Percentiles rank a stretch among this genome's conserved stretches.
Conservation (phyloP, 768 basidiomycete genomes). For the Auricularia heimuer region DNA sequence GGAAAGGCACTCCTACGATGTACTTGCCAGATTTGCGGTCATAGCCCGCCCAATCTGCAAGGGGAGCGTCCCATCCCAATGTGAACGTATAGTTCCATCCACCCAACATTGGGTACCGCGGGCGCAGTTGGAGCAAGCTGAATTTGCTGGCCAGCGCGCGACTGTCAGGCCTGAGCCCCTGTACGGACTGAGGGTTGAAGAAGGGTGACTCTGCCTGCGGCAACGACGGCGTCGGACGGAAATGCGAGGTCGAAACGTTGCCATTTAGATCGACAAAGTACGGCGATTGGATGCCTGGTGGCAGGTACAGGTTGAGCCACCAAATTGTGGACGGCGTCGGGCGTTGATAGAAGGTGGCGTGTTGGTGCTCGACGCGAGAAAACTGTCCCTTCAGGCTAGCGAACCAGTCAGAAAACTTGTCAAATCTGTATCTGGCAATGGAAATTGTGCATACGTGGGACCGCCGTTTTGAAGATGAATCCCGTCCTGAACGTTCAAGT, state of each 20-base stretch:
- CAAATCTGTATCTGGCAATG: constrained; percentile 4
- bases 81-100: constrained; percentile 98
- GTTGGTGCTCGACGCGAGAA: constrained; percentile 81
- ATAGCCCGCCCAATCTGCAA: constrained; percentile 60
- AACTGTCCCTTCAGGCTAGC: constrained; percentile 88
- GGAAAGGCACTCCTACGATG: constrained; percentile 72
- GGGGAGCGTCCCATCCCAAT: constrained; percentile 85
- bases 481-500: constrained; percentile 87
- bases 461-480: constrained; percentile 83
- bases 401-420: neutral
- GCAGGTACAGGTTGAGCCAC: constrained; percentile 70
- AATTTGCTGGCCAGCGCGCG: constrained; percentile 22
- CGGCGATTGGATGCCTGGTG: constrained; percentile 66
- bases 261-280: constrained; percentile 92
- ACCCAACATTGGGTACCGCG: constrained; percentile 87
- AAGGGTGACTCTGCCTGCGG: constrained; percentile 31
- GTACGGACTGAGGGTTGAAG: neutral
- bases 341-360: constrained; percentile 60
- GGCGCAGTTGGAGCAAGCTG: constrained; percentile 72
- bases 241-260: constrained; percentile 89
- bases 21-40: constrained; percentile 55
- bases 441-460: constrained; percentile 55
- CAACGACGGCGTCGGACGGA: constrained; percentile 59
- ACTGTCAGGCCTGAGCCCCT: neutral
- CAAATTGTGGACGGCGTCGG: constrained; percentile 59